phyloP scores from a whole-genome alignment of 768 basidiomycete species.

The Tephrocybe sp. region DNA sequence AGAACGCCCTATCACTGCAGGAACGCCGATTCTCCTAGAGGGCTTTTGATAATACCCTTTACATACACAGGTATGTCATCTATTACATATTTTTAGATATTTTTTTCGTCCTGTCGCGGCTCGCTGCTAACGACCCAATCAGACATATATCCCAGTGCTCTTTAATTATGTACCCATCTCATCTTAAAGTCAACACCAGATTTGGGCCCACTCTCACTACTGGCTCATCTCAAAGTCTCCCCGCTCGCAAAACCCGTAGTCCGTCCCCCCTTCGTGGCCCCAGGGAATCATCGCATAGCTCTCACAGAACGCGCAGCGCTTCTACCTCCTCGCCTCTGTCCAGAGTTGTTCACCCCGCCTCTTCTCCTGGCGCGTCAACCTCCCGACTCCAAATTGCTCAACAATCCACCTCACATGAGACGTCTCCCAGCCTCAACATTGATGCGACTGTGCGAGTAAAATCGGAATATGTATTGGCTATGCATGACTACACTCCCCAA shows the following conservation, averaged over 20 bases:
- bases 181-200: slow-evolving; percentile 50
- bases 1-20: background rate
- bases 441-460: slow-evolving; percentile 49
- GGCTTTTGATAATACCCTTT: slow-evolving; percentile 8
- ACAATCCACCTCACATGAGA: slow-evolving; percentile 15
- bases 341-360: slow-evolving; percentile 50
- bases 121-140: slow-evolving; percentile 3
- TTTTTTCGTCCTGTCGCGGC: background rate
- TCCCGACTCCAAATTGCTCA: slow-evolving; percentile 45
- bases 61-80: slow-evolving; percentile 7
- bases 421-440: slow-evolving; percentile 36
- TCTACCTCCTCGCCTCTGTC: slow-evolving; percentile 56
- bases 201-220: slow-evolving; percentile 28
- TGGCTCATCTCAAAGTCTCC: slow-evolving; percentile 29
- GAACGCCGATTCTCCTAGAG: slow-evolving; percentile 1
- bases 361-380: slow-evolving; percentile 53
- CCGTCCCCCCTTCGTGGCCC: slow-evolving; percentile 30
- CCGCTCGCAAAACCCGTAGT: slow-evolving; percentile 25
- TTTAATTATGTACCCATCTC: slow-evolving; percentile 40
- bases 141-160: slow-evolving; percentile 10
- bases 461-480: slow-evolving; percentile 80
- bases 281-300: slow-evolving; percentile 26
- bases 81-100: background rate
- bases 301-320: slow-evolving; percentile 42
- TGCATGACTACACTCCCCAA: slow-evolving; percentile 85